Conservation (phyloP, 2,329 filamentous ascomycete species). For the Hirsutella rhossiliensis region DNA sequence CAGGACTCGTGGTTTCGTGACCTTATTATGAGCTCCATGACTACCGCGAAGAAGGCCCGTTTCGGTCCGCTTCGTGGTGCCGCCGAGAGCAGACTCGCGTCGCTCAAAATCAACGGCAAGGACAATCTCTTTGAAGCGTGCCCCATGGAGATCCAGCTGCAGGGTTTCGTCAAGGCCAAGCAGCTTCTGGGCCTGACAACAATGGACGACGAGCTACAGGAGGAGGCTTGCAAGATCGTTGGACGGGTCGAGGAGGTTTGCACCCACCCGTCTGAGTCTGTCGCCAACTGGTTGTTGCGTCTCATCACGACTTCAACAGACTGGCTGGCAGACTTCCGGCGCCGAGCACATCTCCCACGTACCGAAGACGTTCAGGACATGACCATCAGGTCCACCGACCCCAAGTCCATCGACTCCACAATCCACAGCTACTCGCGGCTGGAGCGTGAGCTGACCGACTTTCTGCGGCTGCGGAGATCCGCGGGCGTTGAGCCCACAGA, state of each 20-base stretch:
- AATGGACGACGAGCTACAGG: slow-evolving; percentile 47
- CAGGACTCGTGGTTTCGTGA: slow-evolving; percentile 45
- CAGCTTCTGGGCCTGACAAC: slow-evolving; percentile 43
- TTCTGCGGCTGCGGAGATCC: slow-evolving; percentile 30
- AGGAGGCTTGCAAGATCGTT: slow-evolving; percentile 45
- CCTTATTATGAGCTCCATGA: slow-evolving; percentile 38
- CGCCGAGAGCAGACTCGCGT: slow-evolving; percentile 33
- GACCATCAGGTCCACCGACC: slow-evolving; percentile 37
- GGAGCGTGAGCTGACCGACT: slow-evolving; percentile 43
- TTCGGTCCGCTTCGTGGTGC: slow-evolving; percentile 34
- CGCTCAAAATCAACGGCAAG: slow-evolving; percentile 45
- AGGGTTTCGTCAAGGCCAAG: slow-evolving; percentile 39
- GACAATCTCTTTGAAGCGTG: slow-evolving; percentile 44
- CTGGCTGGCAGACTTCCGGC: slow-evolving; percentile 46
- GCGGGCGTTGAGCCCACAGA: slow-evolving; percentile 38
- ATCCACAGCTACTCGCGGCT: slow-evolving; percentile 46
- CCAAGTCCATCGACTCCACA: slow-evolving; percentile 43
- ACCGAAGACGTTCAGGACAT: slow-evolving; percentile 41
- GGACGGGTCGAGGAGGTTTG: slow-evolving; percentile 42
- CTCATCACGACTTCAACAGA: slow-evolving; percentile 33
- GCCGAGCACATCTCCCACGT: slow-evolving; percentile 43
- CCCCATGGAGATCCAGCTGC: slow-evolving; percentile 41
- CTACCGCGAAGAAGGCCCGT: slow-evolving; percentile 29
- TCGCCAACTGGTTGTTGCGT: slow-evolving; percentile 45
- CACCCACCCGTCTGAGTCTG: slow-evolving; percentile 32